These are phyloP conservation scores for Adansonia digitata DNA, from an alignment of 345 rosid species.

Conservation along the genomic window DNA sequence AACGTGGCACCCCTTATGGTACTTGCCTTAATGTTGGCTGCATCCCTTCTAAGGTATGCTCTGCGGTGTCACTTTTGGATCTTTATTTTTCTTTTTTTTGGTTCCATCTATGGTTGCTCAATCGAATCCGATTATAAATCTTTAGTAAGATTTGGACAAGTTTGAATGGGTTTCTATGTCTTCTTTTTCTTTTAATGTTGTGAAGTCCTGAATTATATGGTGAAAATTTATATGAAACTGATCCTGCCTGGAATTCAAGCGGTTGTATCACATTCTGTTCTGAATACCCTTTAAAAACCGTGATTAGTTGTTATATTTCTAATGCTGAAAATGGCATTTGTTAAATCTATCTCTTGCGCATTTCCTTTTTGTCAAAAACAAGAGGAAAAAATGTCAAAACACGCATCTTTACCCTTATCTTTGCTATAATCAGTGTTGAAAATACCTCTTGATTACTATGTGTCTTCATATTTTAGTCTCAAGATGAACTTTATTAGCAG, in stretches of 20 bases:
- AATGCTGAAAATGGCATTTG: background rate
- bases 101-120: background rate
- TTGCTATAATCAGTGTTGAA: background rate
- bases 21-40: slow-evolving; percentile 99
- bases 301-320: background rate
- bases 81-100: background rate
- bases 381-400: background rate
- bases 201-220: background rate
- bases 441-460: background rate
- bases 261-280: background rate
- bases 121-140: background rate
- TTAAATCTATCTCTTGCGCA: background rate
- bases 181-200: background rate
- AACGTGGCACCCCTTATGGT: slow-evolving; percentile 92
- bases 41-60: slow-evolving; percentile 88
- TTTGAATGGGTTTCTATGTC: background rate
- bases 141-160: background rate
- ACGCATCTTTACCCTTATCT: background rate
- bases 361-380: background rate
- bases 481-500: background rate
- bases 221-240: background rate
- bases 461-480: background rate
- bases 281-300: background rate
- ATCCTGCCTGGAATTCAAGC: background rate
- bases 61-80: background rate